A percentile compares a stretch with the other conserved stretches of the same genome.
Evolutionary conservation across 805 yeast genomes (phyloP).

Genomic region (Lipomyces yamadae): DNA sequence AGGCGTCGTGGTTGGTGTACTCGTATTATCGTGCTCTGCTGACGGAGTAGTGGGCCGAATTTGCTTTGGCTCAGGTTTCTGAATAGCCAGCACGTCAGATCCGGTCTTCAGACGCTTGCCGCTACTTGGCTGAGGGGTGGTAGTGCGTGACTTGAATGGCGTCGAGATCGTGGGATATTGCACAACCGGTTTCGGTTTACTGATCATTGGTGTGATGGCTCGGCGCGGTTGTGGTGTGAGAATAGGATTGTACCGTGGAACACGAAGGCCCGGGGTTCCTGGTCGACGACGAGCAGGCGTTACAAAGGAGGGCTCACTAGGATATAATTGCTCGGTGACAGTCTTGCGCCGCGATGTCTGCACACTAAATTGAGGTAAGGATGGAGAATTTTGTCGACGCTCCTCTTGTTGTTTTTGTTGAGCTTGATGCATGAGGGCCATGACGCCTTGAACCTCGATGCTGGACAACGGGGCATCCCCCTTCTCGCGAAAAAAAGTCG

Average conservation of each 20-base stretch:
- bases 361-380: neutral
- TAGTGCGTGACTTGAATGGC: constrained; percentile 47
- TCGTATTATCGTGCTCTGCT: neutral
- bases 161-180: constrained; percentile 35
- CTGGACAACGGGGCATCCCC: constrained; percentile 77
- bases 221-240: constrained; percentile 32
- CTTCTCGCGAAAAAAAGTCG: constrained; percentile 71
- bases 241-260: constrained; percentile 36
- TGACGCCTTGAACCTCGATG: constrained; percentile 80
- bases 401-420: constrained; percentile 37
- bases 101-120: constrained; percentile 11
- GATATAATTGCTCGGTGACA: constrained; percentile 28
- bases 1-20: constrained; percentile 16
- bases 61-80: neutral
- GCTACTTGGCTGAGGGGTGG: constrained; percentile 17
- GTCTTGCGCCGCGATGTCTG: constrained; percentile 15
- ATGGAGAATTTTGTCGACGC: constrained; percentile 39
- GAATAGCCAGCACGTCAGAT: too few relatives aligned
- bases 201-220: constrained; percentile 18
- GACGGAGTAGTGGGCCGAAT: constrained; percentile 4
- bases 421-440: constrained; percentile 58
- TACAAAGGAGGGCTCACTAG: constrained; percentile 26
- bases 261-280: constrained; percentile 24
- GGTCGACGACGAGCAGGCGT: constrained; percentile 24
- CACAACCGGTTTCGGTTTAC: constrained; percentile 11